Conservation (phyloP, 106 monocot genomes). For the Dioscorea zingiberensis region DNA sequence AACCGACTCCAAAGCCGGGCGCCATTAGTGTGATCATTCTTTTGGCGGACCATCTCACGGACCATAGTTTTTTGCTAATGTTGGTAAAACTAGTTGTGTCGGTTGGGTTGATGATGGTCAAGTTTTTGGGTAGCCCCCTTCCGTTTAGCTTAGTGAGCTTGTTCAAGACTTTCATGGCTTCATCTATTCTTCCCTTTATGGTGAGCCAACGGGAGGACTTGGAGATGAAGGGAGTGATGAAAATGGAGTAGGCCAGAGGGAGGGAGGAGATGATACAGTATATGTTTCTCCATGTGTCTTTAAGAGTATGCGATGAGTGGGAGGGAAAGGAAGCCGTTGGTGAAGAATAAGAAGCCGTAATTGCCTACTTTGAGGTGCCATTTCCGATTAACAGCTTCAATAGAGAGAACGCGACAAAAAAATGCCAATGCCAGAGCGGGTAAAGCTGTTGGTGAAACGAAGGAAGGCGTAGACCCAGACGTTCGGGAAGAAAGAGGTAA, state of each 20-base stretch:
- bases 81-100: too few relatives aligned
- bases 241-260: too few relatives aligned
- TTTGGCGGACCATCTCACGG: conserved; percentile 54
- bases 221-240: too few relatives aligned
- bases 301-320: conserved; percentile 61
- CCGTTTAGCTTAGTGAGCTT: conserved; percentile 50
- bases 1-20: conserved; percentile 55
- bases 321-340: conserved; percentile 65
- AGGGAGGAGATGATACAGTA: conserved; percentile 50
- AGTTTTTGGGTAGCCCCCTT: conserved; percentile 22
- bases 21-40: conserved; percentile 41
- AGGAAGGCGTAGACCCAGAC: conserved; percentile 58
- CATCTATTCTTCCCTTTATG: conserved; percentile 41
- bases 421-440: too few relatives aligned
- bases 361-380: conserved; percentile 74
- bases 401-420: conserved; percentile 72
- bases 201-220: conserved; percentile 42
- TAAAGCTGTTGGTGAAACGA: too few relatives aligned
- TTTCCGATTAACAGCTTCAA: conserved; percentile 57
- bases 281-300: conserved; percentile 36
- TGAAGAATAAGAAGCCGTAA: conserved; percentile 86
- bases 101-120: conserved; percentile 11
- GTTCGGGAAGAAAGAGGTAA: conserved; percentile 69
- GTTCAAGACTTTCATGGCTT: conserved; percentile 37
- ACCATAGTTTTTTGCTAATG: too few relatives aligned